Evolutionary conservation across 202 grass and related monocot species (phyloP).

Genomic region (Zizania palustris): DNA sequence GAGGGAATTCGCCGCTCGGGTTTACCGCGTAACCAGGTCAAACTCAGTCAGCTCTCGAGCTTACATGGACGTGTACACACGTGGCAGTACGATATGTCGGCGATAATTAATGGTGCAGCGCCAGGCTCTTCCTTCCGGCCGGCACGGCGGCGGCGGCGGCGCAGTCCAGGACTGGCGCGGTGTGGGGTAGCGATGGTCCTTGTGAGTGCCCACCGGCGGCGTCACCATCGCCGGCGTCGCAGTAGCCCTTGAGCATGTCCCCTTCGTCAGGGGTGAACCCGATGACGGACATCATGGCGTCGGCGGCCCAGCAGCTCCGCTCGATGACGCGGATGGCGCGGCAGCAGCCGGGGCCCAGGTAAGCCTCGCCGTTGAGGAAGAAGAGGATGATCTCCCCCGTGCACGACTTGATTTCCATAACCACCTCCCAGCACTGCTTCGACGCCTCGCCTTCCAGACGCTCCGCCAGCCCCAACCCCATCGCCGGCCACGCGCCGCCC

Average conservation of each 20-base stretch:
- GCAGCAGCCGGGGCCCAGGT: constrained; percentile 75
- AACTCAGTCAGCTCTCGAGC: neutral
- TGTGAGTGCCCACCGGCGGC: neutral
- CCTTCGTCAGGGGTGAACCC: constrained; percentile 81
- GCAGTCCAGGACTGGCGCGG: neutral
- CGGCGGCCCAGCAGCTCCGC: constrained; percentile 80
- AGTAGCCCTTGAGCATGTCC: constrained; percentile 78
- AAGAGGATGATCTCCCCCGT: constrained; percentile 88
- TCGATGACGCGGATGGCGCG: constrained; percentile 74
- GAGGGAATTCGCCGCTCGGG: neutral
- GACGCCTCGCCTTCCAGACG: constrained; percentile 46
- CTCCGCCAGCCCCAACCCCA: constrained; percentile 24
- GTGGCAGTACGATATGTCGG: neutral
- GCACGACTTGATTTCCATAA: constrained; percentile 79
- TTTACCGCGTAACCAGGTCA: neutral
- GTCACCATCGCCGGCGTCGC: constrained; percentile 39
- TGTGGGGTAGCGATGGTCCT: neutral
- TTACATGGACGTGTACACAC: neutral
- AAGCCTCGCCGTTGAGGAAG: constrained; percentile 82
- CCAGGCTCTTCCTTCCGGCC: constrained; percentile 11
- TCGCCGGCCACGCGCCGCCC: neutral
- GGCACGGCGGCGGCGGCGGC: neutral
- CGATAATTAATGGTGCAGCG: neutral
- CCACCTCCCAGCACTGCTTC: constrained; percentile 71
- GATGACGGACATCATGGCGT: constrained; percentile 64